Base-by-base conservation (phyloP, 495 filamentous ascomycete genomes). In the Penicillium coprophilum region DNA sequence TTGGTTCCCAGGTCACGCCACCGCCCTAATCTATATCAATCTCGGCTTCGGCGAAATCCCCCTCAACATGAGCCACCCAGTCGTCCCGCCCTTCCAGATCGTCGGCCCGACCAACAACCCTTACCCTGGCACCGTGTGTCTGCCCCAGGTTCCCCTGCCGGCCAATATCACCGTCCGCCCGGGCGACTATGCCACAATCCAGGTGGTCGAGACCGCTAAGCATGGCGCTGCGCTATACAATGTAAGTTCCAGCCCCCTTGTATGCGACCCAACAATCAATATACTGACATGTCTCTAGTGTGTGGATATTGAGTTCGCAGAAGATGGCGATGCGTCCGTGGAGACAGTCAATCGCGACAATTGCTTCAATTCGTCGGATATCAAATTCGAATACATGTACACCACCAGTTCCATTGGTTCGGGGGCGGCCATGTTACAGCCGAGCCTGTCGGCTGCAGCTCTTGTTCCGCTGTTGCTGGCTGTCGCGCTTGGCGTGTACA, bases 111-210 rank as follows among this genome's bases (percentile, higher is more conserved):
- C 76, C 34, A 92, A 89, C 69, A 77, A 87, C 34, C 84, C 88
- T 11, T 99, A 93, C 66, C 84, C 87, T 12, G 94, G 92, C 46
- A 89, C 85, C 7, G 83, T 97, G 69, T 99, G 95, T 70, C 72
- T 99, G 45, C 90, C 91, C 1, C 90, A 96, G 65, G 87, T 97
- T 1, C 87, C 91, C n/a, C 74, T 96, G 54, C 95, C 95, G 1
- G 80, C 77, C 19, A 87, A 88, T 59, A 76, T 85, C 39, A 86
- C 71, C 11, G 85, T 91, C 34, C 85, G 89, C 24, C 75, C 83
- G 1, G 95, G 95, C 17, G 89, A 95, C 70, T 88, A 92, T 68
- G 94, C 92, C 13, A 99, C 95, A 8, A 92, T 99, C 58, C 95
- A 99, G 71, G 76, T 97, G 17, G 84, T 99, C 34, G 92, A 97